phyloP scores from a whole-genome alignment of 331 rosid species.

The Ulmus americana region DNA sequence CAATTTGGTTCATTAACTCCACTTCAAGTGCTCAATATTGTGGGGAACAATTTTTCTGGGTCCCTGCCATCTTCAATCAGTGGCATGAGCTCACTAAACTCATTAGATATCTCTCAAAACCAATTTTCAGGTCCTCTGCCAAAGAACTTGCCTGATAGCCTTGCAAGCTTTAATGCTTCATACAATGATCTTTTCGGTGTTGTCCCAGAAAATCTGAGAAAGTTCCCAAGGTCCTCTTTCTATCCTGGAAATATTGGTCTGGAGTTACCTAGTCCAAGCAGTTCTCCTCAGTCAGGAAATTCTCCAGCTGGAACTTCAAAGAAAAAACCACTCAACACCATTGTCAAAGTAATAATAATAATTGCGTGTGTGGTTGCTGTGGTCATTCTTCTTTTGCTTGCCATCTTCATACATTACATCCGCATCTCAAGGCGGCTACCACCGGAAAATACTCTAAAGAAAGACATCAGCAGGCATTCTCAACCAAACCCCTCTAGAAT shows the following conservation, averaged over 20 bases:
- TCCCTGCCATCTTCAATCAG: conserved; percentile 80
- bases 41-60: conserved; percentile 81
- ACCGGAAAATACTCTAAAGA: conserved; percentile 39
- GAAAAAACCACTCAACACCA: conserved; percentile 52
- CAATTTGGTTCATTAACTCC: conserved; percentile 53
- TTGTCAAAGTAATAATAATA: conserved; percentile 70
- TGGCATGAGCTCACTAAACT: conserved; percentile 46
- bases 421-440: conserved; percentile 58
- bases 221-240: conserved; percentile 75
- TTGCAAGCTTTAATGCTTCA: conserved; percentile 66
- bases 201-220: conserved; percentile 73
- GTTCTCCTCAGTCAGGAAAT: conserved; percentile 48
- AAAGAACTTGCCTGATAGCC: conserved; percentile 47
- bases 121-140: conserved; percentile 87
- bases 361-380: conserved; percentile 79
- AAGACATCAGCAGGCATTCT: conserved; percentile 37
- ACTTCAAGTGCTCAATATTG: conserved; percentile 63
- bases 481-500: conserved; percentile 45
- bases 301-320: conserved; percentile 36
- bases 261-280: conserved; percentile 50
- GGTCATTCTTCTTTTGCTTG: conserved; percentile 68
- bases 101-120: conserved; percentile 70
- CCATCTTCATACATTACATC: conserved; percentile 70
- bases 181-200: conserved; percentile 74
- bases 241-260: conserved; percentile 71